Conservation (phyloP, 2,329 filamentous ascomycete genomes). For the Aspergillus pseudotamarii region DNA sequence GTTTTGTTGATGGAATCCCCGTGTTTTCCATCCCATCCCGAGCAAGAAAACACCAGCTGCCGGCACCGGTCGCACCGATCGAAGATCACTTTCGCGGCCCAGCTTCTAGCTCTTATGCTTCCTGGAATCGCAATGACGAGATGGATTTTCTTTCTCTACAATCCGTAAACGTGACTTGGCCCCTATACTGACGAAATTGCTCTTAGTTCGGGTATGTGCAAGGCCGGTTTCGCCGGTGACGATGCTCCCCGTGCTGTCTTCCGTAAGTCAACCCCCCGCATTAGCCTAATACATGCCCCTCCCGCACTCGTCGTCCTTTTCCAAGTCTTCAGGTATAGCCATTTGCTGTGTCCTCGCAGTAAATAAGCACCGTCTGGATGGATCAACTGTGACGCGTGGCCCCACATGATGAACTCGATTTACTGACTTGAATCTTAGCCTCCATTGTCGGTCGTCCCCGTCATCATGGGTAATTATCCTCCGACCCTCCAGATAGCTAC, state of each 20-base stretch:
- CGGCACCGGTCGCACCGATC: slow-evolving; percentile 15
- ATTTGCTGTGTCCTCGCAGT: neutral
- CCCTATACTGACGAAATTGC: slow-evolving; percentile 18
- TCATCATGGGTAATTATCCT: slow-evolving; percentile 90
- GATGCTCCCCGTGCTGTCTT: slow-evolving; percentile 99
- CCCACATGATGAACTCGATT: slow-evolving; percentile 1
- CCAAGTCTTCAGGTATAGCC: neutral
- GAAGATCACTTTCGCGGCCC: neutral
- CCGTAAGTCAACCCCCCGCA: slow-evolving; percentile 73
- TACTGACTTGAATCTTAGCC: slow-evolving; percentile 58
- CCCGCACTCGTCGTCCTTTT: slow-evolving; percentile 12
- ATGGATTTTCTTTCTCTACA: neutral
- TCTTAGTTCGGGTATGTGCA: slow-evolving; percentile 98
- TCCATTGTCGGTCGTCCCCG: slow-evolving; percentile 99
- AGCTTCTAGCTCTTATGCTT: neutral
- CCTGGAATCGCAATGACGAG: neutral
- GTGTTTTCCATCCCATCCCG: slow-evolving; percentile 11
- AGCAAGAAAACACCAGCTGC: slow-evolving; percentile 12
- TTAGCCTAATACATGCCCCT: slow-evolving; percentile 16
- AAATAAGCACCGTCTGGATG: neutral
- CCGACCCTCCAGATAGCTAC: neutral
- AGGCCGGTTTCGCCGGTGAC: slow-evolving; percentile 99
- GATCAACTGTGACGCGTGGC: neutral
- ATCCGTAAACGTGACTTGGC: neutral
- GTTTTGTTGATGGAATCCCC: slow-evolving; percentile 1